Evolutionary conservation across 768 basidiomycete species (phyloP).

Genomic region (Mycena amicta): DNA sequence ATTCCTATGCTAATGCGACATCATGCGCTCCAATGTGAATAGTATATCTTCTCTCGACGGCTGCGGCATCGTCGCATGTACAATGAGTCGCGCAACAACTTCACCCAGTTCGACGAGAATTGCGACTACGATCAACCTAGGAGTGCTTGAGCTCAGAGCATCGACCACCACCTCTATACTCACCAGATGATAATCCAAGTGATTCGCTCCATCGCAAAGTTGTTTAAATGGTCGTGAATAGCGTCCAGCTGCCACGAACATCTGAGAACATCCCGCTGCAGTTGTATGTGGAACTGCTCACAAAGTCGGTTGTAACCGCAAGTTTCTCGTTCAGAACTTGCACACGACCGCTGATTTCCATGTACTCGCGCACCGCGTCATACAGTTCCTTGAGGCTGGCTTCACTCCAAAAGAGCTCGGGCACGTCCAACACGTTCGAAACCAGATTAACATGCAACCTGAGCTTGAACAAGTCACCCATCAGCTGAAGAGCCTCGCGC

Average conservation of each 20-base stretch:
- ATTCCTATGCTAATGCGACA: constrained; percentile 22
- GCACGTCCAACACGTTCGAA: constrained; percentile 90
- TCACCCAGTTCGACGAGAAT: constrained; percentile 91
- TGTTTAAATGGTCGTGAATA: constrained; percentile 92
- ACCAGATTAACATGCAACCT: constrained; percentile 89
- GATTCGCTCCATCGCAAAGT: constrained; percentile 86
- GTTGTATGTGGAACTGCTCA: constrained; percentile 41
- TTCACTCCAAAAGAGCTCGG: constrained; percentile 94
- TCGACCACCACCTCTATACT: no score
- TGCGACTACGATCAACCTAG: constrained; percentile 86
- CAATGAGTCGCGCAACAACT: constrained; percentile 72
- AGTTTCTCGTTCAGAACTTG: constrained; percentile 87
- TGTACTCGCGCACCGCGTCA: constrained; percentile 91
- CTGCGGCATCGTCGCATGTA: constrained; percentile 60
- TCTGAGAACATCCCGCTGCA: constrained; percentile 4
- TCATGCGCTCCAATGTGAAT: constrained; percentile 45
- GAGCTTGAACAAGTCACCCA: constrained; percentile 83
- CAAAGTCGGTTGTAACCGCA: constrained; percentile 85
- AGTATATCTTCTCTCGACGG: constrained; percentile 43
- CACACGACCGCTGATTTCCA: constrained; percentile 86
- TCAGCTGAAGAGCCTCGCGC: constrained; percentile 83
- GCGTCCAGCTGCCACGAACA: constrained; percentile 72
- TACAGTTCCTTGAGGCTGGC: constrained; percentile 88
- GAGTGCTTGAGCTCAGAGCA: constrained; percentile 25
- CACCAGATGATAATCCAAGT: constrained; percentile 61